Conservation (phyloP, 1,284 basidiomycete genomes). For the Puccinia hordei region DNA sequence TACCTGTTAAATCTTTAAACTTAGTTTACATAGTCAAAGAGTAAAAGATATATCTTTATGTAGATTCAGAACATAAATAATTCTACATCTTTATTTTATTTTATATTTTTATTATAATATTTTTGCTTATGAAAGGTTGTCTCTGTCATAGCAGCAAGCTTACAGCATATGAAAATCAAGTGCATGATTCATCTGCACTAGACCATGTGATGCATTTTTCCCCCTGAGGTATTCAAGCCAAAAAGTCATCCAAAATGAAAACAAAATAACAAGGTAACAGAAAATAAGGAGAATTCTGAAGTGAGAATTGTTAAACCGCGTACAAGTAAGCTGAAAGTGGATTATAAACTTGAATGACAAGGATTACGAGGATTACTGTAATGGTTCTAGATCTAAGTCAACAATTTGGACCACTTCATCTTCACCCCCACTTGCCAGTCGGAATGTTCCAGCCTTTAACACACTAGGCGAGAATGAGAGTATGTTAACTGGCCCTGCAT, state of each 20-base stretch:
- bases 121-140: no score
- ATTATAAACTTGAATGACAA: not conserved
- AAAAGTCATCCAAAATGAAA: not conserved
- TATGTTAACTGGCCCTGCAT: slow-evolving; percentile 27
- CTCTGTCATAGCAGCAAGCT: no score
- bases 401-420: slow-evolving; percentile 41
- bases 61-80: no score
- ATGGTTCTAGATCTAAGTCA: slow-evolving; percentile 15
- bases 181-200: no score
- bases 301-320: not conserved
- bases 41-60: no score
- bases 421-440: slow-evolving; percentile 46
- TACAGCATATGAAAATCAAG: no score
- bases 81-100: no score
- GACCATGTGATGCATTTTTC: no score
- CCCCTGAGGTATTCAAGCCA: not conserved
- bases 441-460: slow-evolving; percentile 13
- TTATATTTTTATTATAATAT: no score
- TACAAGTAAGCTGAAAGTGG: not conserved
- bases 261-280: not conserved
- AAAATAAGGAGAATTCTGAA: not conserved
- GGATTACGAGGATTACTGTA: not conserved
- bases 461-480: slow-evolving; percentile 25
- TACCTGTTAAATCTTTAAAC: no score
- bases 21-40: no score